A percentile compares a stretch with the other conserved stretches of the same genome.
Conservation (phyloP, 257 asterid species). For the Nicotiana noctiflora region DNA sequence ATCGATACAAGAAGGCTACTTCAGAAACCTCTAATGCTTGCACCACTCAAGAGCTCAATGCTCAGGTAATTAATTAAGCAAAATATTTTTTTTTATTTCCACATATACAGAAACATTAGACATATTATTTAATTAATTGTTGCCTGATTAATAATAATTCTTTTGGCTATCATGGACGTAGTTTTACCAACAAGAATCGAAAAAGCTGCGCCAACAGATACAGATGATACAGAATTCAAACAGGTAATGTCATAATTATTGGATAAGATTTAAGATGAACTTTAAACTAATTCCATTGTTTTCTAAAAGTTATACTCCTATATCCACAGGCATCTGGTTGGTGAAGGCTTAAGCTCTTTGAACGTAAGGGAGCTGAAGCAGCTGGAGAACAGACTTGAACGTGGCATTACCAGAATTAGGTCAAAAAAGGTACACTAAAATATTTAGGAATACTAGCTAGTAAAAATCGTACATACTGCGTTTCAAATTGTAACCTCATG, state of each 20-base stretch:
- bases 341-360: constrained; percentile 62
- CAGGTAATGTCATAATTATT: constrained; percentile 26
- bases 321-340: constrained; percentile 63
- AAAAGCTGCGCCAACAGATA: constrained; percentile 82
- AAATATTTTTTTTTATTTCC: neutral
- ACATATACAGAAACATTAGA: neutral
- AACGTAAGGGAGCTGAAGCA: constrained; percentile 18
- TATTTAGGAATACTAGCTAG: neutral
- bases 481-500: too few relatives aligned
- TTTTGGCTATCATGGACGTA: constrained; percentile 12
- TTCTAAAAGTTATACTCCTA: neutral
- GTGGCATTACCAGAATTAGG: constrained; percentile 15
- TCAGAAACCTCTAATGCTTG: constrained; percentile 50
- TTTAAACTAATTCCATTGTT: neutral
- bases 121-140: neutral
- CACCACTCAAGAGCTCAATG: constrained; percentile 79
- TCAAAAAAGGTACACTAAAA: constrained; percentile 12
- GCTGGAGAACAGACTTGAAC: constrained; percentile 15
- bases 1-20: constrained; percentile 68
- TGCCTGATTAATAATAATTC: neutral
- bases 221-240: constrained; percentile 81
- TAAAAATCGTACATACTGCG: neutral
- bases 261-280: neutral
- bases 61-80: constrained; percentile 44
- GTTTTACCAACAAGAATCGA: constrained; percentile 83